Evolutionary conservation across 495 filamentous ascomycete species (phyloP), one percentile per base, ranked within the genome.

Genomic region (Geopyxis carbonaria): DNA sequence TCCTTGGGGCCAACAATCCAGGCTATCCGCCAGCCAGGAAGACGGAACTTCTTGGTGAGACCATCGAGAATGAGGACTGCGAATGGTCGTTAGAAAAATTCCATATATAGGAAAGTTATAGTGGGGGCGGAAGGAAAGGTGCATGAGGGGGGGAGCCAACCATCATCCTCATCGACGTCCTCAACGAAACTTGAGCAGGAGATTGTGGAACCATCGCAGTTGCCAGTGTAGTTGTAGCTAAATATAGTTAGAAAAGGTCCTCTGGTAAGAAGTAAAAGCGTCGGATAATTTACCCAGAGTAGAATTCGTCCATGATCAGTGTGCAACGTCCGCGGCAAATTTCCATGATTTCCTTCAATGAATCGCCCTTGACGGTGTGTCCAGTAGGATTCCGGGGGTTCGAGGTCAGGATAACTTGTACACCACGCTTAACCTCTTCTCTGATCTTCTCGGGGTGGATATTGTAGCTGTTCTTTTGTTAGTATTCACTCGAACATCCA

Each of bases 381-480:
- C 87, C 87, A n/a, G 87, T 93, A 0, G 87, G 87, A 61, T 94
- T 95, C 38, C 87, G 74, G 19, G 87, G 87, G 63, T 94, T 94
- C n/a, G 84, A 93, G 21, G 87, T 94, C 32, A 94, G 61, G 45
- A 95, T 83, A 45, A 93, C 87, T 10, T 73, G 73, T 22, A 77
- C 80, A 44, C 84, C 85, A 50, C 85, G 73, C 39, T 81, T 76
- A 41, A 93, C 85, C 56, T 92, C 85, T 46, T 85, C 76, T 30
- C 76, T 78, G 49, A 95, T 85, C 65, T 89, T 92, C 53, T 89
- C 74, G 4, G 85, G 78, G 50, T 89, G 77, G 47, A 95, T 87
- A 58, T 82, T 25, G 24, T 39, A 39, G 9, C 24, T 39, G 16
- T 6, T 2, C 2, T 79, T 6, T 11, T n/a, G 20, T 37, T n/a